A percentile compares a stretch with the other conserved stretches of the same genome.
Conservation (phyloP, 345 rosid genomes). For the Rhodamnia rubescens region DNA sequence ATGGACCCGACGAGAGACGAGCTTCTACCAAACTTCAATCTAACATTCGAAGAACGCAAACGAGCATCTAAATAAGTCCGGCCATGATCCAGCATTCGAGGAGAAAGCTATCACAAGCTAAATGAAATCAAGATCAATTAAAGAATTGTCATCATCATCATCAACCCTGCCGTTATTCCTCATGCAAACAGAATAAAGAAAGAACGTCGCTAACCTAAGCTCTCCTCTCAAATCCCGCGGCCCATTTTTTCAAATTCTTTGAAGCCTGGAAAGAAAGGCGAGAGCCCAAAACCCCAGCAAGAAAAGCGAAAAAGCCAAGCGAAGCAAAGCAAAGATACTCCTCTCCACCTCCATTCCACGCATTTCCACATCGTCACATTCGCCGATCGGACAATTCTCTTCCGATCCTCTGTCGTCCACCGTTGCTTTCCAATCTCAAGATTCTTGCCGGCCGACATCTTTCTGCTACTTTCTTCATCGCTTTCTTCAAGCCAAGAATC, state of each 20-base stretch:
- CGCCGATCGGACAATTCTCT: slow-evolving; percentile 36
- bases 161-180: neutral
- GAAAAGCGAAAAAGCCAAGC: neutral
- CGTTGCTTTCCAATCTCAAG: slow-evolving; percentile 9
- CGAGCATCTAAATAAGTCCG: neutral
- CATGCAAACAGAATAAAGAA: neutral
- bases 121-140: no score
- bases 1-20: neutral
- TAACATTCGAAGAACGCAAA: neutral
- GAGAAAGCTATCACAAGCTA: neutral
- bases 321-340: neutral
- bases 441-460: slow-evolving; percentile 14
- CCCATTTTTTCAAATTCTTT: neutral
- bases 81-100: neutral
- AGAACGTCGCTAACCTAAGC: neutral
- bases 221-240: neutral
- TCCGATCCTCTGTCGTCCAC: slow-evolving; percentile 21
- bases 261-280: neutral
- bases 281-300: neutral
- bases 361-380: slow-evolving; percentile 4
- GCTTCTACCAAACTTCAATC: neutral
- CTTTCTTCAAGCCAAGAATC: slow-evolving; percentile 15
- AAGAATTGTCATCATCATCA: neutral
- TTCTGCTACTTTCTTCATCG: neutral
- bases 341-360: neutral